phyloP scores from a whole-genome alignment of 2,329 filamentous ascomycete genomes.

The Colletotrichum liriopes region DNA sequence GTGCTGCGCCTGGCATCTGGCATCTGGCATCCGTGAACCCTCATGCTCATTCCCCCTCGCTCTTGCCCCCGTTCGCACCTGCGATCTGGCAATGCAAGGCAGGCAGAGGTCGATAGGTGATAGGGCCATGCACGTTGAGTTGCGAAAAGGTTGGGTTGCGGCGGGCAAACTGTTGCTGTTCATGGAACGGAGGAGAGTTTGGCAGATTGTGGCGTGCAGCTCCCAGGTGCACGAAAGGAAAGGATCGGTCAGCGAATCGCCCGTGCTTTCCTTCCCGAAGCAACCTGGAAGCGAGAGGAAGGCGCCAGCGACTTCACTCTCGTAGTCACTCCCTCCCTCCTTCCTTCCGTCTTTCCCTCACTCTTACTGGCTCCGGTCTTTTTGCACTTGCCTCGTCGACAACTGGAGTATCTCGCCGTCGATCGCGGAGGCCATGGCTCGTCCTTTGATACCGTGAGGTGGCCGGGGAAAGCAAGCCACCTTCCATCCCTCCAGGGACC shows the following conservation, averaged over 20 bases:
- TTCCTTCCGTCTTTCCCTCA: background rate
- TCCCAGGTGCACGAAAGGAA: constrained; percentile 3
- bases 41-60: background rate
- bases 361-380: background rate
- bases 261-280: constrained; percentile 29
- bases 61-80: constrained; percentile 12
- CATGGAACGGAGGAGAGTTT: constrained; percentile 3
- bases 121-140: constrained; percentile 16
- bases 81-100: constrained; percentile 22
- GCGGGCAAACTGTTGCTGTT: constrained; percentile 23
- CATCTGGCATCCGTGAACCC: background rate
- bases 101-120: background rate
- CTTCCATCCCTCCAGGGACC: background rate
- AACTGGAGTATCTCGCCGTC: background rate
- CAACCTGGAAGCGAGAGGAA: constrained; percentile 20
- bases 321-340: background rate
- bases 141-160: constrained; percentile 26
- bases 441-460: background rate
- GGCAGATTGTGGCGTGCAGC: constrained; percentile 10
- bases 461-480: background rate
- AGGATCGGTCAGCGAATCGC: constrained; percentile 26
- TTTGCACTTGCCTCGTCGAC: background rate
- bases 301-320: constrained; percentile 4
- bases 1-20: background rate
- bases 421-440: background rate